A percentile compares a stretch with the other conserved stretches of the same genome.
These are phyloP conservation scores for Macrophomina phaseolina DNA, from an alignment of 2,329 filamentous ascomycete species.

Conservation along the genomic window DNA sequence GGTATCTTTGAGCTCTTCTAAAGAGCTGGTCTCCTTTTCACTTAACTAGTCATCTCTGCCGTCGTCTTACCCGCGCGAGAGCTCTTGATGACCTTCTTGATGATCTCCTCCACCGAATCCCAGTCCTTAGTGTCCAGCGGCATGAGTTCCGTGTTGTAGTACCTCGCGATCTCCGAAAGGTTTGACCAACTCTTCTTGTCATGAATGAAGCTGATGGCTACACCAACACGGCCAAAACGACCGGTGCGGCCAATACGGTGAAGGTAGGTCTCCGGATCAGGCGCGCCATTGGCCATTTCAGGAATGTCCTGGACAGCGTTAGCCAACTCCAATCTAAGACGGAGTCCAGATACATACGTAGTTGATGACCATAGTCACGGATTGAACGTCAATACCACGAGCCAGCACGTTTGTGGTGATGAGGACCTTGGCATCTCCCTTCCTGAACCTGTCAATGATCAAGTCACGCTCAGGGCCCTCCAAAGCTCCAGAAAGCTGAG, in stretches of 20 bases:
- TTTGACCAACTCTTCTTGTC: slow-evolving; percentile 81
- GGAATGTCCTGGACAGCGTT: slow-evolving; percentile 61
- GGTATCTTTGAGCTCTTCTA: slow-evolving; percentile 7
- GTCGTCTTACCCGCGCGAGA: slow-evolving; percentile 48
- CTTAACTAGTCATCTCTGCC: slow-evolving; percentile 41
- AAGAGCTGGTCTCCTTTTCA: not conserved
- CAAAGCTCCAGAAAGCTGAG: slow-evolving; percentile 84
- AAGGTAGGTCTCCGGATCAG: slow-evolving; percentile 94
- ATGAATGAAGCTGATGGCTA: slow-evolving; percentile 93
- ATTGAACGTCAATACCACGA: slow-evolving; percentile 90
- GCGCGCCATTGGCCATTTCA: slow-evolving; percentile 65
- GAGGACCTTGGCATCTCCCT: slow-evolving; percentile 87
- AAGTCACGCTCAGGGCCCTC: slow-evolving; percentile 83
- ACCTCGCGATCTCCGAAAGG: slow-evolving; percentile 77
- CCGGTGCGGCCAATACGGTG: slow-evolving; percentile 97
- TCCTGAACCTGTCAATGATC: slow-evolving; percentile 85
- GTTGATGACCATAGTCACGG: slow-evolving; percentile 98
- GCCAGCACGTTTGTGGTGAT: slow-evolving; percentile 97
- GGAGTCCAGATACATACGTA: slow-evolving; percentile 62
- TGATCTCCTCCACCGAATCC: slow-evolving; percentile 83
- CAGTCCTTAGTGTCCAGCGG: slow-evolving; percentile 85
- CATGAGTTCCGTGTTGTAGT: slow-evolving; percentile 81
- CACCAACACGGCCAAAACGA: slow-evolving; percentile 93
- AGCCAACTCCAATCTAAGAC: slow-evolving; percentile 24
- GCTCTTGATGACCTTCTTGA: slow-evolving; percentile 67